These are phyloP conservation scores for Annona squamosa DNA, from an alignment of 164 flowering plant species.

Conservation along the genomic window DNA sequence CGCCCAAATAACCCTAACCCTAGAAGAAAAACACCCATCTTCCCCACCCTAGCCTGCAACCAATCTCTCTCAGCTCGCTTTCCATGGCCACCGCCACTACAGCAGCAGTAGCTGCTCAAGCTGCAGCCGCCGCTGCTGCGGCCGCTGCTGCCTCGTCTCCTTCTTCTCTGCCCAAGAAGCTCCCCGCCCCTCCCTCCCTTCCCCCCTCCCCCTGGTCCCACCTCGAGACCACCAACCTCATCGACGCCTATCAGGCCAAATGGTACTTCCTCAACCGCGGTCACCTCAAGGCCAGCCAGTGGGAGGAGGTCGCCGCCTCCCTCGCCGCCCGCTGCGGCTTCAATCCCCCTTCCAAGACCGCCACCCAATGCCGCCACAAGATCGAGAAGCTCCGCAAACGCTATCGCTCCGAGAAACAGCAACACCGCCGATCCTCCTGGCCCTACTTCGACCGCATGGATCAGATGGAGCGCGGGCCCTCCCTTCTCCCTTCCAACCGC, in stretches of 20 bases:
- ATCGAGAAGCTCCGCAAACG: slow-evolving; percentile 92
- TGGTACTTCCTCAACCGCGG: slow-evolving; percentile 80
- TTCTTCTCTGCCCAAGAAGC: background rate
- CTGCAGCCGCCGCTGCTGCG: background rate
- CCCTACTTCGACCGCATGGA: slow-evolving; percentile 58
- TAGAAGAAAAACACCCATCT: background rate
- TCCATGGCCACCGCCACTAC: slow-evolving; percentile 15
- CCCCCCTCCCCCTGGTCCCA: slow-evolving; percentile 67
- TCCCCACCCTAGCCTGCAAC: background rate
- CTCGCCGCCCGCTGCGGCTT: slow-evolving; percentile 67
- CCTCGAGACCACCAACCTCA: slow-evolving; percentile 61
- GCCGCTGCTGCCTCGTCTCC: slow-evolving; percentile 3
- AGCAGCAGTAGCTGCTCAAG: background rate
- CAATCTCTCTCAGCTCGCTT: background rate
- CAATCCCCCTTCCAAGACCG: slow-evolving; percentile 51
- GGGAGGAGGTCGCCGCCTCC: slow-evolving; percentile 76
- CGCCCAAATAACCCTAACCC: background rate
- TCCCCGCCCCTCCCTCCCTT: slow-evolving; percentile 20
- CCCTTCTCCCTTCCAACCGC: slow-evolving; percentile 22
- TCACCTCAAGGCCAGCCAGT: slow-evolving; percentile 63
- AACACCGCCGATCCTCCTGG: slow-evolving; percentile 35
- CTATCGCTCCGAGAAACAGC: slow-evolving; percentile 58
- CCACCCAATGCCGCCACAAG: slow-evolving; percentile 94
- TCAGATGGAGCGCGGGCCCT: slow-evolving; percentile 57
- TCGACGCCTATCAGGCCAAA: slow-evolving; percentile 68